Base-by-base conservation (phyloP, 1,139 yeast genomes). In the Lodderomyces beijingensis region DNA sequence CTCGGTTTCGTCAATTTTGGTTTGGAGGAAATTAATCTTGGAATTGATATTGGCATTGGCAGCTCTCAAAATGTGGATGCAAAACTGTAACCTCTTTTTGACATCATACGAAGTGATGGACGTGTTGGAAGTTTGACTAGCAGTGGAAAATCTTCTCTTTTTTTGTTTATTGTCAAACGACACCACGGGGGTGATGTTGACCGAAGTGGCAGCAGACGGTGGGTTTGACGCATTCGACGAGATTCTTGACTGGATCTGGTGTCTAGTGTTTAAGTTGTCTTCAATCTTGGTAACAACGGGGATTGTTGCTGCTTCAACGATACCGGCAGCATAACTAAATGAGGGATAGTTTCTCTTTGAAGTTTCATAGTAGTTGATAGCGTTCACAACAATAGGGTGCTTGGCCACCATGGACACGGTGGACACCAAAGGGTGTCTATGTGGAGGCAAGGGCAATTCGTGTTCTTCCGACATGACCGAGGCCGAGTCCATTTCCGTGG, bases 1-100 rank as follows among this genome's bases (percentile, higher is more conserved):
- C 40, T 51, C 51, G 28, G 51, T 41, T 41, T 57, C 65, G 12
- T 40, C 33, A 10, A 68, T 57, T 37, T 55, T 57, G 23, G 53
- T 55, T 49, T 83, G 89, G 32, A 85, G 63, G 36, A 67, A 70
- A 35, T 59, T 60, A n/a, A 84, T 82, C 48, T 82, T 81, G 26
- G 70, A 57, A 24, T 77, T 77, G 18, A 86, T 70, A 40, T 79
- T 82, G 41, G 77, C 80, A 49, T 83, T 86, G 6, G 95, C 95
- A 30, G 84, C 66, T 50, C 81, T 77, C 38, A 86, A 64, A 40
- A 87, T 62, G 40, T 82, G 86, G 36, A 86, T 63, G 45, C 93
- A 80, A 37, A 86, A 79, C 32, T 85, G 76, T 33, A 86, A 56
- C 40, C 87, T 70, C 44, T 77, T 78, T 41, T 79, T 77, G 3